Conservation (phyloP, 1,284 basidiomycete genomes). For the Cutaneotrichosporon dermatis region DNA sequence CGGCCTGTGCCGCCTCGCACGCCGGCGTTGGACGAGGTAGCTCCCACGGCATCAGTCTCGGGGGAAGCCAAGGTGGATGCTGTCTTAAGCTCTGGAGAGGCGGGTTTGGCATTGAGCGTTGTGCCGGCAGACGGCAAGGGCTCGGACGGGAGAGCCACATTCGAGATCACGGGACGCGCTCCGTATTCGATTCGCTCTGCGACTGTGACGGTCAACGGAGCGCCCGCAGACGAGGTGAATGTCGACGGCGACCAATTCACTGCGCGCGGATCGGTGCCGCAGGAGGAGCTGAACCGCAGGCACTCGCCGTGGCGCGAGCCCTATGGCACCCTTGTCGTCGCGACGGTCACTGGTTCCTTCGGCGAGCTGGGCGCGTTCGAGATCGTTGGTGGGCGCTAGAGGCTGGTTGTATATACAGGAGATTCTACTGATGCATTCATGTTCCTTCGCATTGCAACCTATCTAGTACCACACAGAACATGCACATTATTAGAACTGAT, state of each 20-base stretch:
- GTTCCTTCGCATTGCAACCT: too few relatives aligned
- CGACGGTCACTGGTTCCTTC: neutral
- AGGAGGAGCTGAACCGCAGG: neutral
- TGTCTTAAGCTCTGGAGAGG: neutral
- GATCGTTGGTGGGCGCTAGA: neutral
- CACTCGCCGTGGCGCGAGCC: slow-evolving; percentile 10
- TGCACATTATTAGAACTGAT: too few relatives aligned
- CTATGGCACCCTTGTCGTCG: slow-evolving; percentile 6
- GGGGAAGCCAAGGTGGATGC: neutral
- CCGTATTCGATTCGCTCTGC: neutral
- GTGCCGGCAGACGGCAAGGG: neutral
- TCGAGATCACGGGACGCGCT: neutral
- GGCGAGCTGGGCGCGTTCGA: slow-evolving; percentile 2
- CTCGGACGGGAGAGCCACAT: neutral
- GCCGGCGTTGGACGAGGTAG: neutral
- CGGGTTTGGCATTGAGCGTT: neutral
- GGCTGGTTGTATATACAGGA: neutral
- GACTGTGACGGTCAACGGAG: slow-evolving; percentile 4
- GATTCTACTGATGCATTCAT: neutral
- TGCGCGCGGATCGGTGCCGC: neutral
- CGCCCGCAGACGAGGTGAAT: neutral
- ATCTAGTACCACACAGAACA: too few relatives aligned
- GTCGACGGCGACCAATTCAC: neutral
- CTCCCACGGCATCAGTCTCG: neutral
- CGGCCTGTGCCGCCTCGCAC: neutral